phyloP scores from a whole-genome alignment of 805 yeast species.

The Saccharomyces mikatae region DNA sequence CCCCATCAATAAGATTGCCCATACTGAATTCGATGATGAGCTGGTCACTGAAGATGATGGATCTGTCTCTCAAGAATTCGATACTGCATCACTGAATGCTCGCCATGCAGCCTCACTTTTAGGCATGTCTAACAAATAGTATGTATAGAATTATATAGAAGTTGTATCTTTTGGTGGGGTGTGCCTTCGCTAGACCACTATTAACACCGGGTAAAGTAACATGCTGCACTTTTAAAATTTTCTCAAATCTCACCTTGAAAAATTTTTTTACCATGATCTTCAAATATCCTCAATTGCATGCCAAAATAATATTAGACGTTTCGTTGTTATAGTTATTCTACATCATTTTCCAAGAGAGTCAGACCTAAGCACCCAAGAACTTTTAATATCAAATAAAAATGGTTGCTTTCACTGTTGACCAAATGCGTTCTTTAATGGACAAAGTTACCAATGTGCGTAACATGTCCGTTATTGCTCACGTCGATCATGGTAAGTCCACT shows the following conservation, averaged over 20 bases:
- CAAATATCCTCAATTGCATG: conserved; percentile 2
- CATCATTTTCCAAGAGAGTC: neutral
- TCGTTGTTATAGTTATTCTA: neutral
- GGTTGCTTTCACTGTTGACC: conserved; percentile 57
- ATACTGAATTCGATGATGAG: conserved; percentile 21
- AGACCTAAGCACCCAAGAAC: neutral
- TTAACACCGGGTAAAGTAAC: neutral
- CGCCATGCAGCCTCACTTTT: conserved; percentile 73
- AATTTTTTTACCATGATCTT: conserved; percentile 8
- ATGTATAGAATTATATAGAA: neutral
- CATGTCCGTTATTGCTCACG: conserved; percentile 99
- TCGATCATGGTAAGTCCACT: conserved; percentile 99
- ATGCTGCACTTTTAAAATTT: neutral
- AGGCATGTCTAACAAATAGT: conserved; percentile 51
- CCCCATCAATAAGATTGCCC: conserved; percentile 14
- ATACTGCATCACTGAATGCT: conserved; percentile 49
- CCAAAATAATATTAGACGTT: neutral
- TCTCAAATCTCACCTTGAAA: conserved; percentile 1
- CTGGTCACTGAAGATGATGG: conserved; percentile 19
- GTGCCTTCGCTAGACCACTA: neutral
- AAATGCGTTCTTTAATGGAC: conserved; percentile 98
- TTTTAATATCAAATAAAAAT: conserved; percentile 8
- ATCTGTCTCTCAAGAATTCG: neutral
- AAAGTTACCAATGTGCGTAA: conserved; percentile 98
- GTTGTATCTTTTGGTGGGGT: neutral